These are phyloP conservation scores for Saccharum officinarum DNA, from an alignment of 176 grass and related monocot genomes.

Conservation along the genomic window DNA sequence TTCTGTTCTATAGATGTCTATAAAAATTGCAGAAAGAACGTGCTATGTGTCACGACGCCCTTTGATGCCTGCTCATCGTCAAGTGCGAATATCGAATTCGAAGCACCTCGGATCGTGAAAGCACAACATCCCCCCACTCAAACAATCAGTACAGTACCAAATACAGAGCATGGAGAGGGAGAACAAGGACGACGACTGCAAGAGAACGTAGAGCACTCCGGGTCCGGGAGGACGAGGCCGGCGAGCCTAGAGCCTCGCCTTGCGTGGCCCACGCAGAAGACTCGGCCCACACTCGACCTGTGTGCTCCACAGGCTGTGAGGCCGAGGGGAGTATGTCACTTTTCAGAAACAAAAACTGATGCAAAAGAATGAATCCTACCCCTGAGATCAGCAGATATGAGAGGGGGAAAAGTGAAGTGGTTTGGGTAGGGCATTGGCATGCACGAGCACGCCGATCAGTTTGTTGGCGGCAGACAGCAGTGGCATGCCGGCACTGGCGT, in stretches of 20 bases:
- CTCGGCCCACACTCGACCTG: neutral
- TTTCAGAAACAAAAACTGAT: too few species aligned
- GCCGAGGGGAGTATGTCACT: too few species aligned
- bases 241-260: neutral
- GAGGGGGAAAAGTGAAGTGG: neutral
- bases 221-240: neutral
- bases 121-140: neutral
- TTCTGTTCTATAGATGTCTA: neutral
- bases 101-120: slow-evolving; percentile 93
- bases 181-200: neutral
- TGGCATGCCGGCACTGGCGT: neutral
- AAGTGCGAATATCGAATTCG: slow-evolving; percentile 92
- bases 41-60: slow-evolving; percentile 95
- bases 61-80: slow-evolving; percentile 62
- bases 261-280: neutral
- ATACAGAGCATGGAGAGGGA: neutral
- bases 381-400: too few species aligned
- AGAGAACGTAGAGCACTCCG: too few species aligned
- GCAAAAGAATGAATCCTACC: too few species aligned
- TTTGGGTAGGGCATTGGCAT: neutral
- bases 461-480: neutral
- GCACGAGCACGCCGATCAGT: neutral
- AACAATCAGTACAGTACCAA: slow-evolving; percentile 8
- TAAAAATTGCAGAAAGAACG: slow-evolving; percentile 23
- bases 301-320: neutral